Evolutionary conservation across 2,329 filamentous ascomycete genomes (phyloP), one percentile per base, ranked within the genome.

Genomic region (Aspergillus uvarum): DNA sequence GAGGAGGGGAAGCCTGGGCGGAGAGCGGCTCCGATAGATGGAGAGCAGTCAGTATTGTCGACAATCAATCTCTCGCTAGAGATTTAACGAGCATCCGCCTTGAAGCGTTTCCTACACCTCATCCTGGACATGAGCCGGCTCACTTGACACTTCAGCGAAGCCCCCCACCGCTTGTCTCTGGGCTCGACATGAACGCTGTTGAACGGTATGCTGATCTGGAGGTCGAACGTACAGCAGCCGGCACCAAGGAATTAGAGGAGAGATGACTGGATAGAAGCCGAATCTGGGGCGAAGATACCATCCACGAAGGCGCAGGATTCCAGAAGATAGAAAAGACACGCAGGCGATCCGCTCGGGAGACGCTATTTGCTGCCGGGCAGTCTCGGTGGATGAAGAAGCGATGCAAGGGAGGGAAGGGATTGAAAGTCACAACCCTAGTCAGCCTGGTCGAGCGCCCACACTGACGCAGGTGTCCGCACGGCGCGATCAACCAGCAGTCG

Each of bases 51-150:
- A 60, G 57, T 61, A 63, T 61, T 65, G 60, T 65, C 65, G 59
- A 65, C 54, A 68, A 56, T 64, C 59, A 62, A 64, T 68, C 63
- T 69, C 61, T 68, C 65, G 64, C 65, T 60, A 67, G 60, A 65
- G 70, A 69, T 68, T 70, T 71, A 74, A 74, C 70, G 73, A 73
- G 72, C 73, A 75, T 76, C 70, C 69, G 73, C 69, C 70, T 75
- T 78, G 64, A 71, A 74, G 59, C 76, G 75, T 76, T 77, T 79
- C 70, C 74, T 75, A 76, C 73, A 76, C 76, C 75, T 72, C 77
- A 78, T 78, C 71, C 76, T 78, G 76, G 70, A 70, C 67, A 58
- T 62, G 63, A 61, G 56, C 64, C 66, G 62, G 62, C 58, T 58
- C 61, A 60, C 53, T 62, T 60, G 59, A 66, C 63, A 67, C 60